Evolutionary conservation across 192 early-diverging fungal genomes (phyloP).

Genomic region (Entrophospora sp.): DNA sequence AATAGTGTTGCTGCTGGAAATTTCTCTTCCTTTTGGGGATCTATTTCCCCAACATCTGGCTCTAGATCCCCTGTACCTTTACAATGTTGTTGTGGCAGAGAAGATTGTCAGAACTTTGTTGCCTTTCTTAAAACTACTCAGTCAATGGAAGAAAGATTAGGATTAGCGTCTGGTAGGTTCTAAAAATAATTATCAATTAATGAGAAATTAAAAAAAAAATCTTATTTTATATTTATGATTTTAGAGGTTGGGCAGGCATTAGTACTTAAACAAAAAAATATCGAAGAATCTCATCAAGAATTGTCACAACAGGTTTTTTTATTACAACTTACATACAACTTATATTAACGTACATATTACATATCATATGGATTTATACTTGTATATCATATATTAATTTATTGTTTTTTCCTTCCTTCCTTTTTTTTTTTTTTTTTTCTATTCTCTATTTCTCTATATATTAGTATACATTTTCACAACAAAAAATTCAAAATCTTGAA

Average conservation of each 20-base stretch:
- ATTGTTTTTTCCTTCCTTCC: too few relatives aligned
- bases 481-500: slow-evolving; percentile 1
- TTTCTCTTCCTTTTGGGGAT: slow-evolving; percentile 1
- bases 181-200: background rate
- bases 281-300: slow-evolving; percentile 15
- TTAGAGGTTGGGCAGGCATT: slow-evolving; percentile 38
- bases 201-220: background rate
- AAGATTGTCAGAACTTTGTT: slow-evolving; percentile 10
- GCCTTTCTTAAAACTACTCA: background rate
- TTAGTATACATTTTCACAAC: slow-evolving; percentile 3
- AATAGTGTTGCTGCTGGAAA: background rate
- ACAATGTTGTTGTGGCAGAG: slow-evolving; percentile 24
- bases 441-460: background rate
- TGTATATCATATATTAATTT: too few relatives aligned
- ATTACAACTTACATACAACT: background rate
- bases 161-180: slow-evolving; percentile 36
- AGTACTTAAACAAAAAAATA: slow-evolving; percentile 30
- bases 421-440: too few relatives aligned
- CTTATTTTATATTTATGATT: background rate
- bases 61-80: slow-evolving; percentile 6
- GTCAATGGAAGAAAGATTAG: slow-evolving; percentile 29
- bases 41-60: background rate
- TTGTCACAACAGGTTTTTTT: slow-evolving; percentile 29
- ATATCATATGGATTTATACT: too few relatives aligned
- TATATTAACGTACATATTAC: too few relatives aligned